Evolutionary conservation across 2,329 filamentous ascomycete genomes (phyloP).

Genomic region (Colletotrichum simmondsii): DNA sequence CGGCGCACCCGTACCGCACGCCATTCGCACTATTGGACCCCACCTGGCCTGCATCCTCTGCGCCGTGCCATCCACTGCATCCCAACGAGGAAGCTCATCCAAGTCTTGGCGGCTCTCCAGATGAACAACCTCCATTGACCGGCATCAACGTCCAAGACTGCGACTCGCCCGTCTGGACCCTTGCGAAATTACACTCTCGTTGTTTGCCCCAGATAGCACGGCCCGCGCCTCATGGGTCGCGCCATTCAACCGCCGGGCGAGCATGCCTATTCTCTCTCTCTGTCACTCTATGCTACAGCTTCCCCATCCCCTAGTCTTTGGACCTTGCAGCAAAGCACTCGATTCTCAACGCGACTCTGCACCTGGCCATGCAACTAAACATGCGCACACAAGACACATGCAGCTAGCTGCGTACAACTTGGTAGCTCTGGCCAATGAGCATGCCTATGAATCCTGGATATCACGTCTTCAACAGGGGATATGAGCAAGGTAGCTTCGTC

Average conservation of each 20-base stretch:
- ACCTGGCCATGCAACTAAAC: constrained; percentile 1
- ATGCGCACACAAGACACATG: constrained; percentile 4
- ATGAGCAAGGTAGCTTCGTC: constrained; percentile 10
- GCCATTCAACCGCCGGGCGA: not conserved
- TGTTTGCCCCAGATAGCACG: constrained; percentile 3
- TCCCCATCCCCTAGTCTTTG: not conserved
- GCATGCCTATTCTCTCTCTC: not conserved
- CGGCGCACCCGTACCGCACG: constrained; percentile 13
- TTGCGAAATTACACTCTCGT: not conserved
- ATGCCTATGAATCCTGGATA: not conserved
- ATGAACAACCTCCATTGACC: not conserved
- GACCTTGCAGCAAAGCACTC: not conserved
- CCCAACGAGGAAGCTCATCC: constrained; percentile 30
- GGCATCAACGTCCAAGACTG: not conserved
- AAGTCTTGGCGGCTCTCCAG: constrained; percentile 15
- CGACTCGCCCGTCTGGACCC: not conserved
- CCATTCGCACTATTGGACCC: constrained; percentile 24
- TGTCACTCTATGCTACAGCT: not conserved
- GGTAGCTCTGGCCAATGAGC: not conserved
- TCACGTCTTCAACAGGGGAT: constrained; percentile 16
- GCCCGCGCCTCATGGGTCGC: not conserved
- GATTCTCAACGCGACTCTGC: not conserved
- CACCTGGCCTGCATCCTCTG: constrained; percentile 13
- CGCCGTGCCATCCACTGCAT: constrained; percentile 18
- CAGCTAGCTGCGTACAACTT: constrained; percentile 8